A percentile compares a stretch with the other conserved stretches of the same genome.
Conservation (phyloP, 805 yeast species). For the Torulaspora maleeae region DNA sequence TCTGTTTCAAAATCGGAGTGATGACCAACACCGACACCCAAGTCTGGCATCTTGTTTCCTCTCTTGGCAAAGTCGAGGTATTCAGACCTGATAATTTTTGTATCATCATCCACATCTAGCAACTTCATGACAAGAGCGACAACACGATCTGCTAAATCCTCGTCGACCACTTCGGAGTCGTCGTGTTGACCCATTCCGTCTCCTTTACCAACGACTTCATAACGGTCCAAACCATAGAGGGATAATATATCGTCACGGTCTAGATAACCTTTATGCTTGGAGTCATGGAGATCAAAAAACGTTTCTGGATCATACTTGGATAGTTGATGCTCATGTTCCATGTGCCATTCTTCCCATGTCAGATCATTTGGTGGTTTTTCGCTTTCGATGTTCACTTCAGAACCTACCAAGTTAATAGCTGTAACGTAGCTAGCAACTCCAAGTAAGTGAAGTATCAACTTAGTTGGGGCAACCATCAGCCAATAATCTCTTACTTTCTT, state of each 20-base stretch:
- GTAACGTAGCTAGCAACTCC: constrained; percentile 8
- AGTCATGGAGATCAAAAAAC: constrained; percentile 79
- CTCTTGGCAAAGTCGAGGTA: constrained; percentile 55
- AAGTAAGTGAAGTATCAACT: constrained; percentile 1
- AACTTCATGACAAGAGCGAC: constrained; percentile 50
- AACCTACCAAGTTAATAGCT: constrained; percentile 10
- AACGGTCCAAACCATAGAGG: constrained; percentile 74
- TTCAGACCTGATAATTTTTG: constrained; percentile 59
- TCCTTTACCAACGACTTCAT: constrained; percentile 76
- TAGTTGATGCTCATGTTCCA: constrained; percentile 81
- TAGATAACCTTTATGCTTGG: constrained; percentile 53
- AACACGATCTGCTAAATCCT: constrained; percentile 50
- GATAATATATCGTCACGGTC: constrained; percentile 62
- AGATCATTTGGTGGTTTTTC: constrained; percentile 49
- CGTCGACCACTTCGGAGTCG: constrained; percentile 56
- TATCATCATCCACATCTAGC: constrained; percentile 65
- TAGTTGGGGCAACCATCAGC: not conserved
- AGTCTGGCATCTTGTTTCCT: constrained; percentile 81
- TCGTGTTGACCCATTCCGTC: constrained; percentile 83
- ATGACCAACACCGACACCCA: constrained; percentile 91
- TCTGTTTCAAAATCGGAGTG: constrained; percentile 91
- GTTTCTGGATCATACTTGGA: constrained; percentile 68
- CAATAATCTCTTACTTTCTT: not conserved
- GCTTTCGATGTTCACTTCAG: constrained; percentile 29
- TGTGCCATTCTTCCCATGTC: constrained; percentile 83